Conservation (phyloP, 495 filamentous ascomycete species). For the Cercophora sp. region DNA sequence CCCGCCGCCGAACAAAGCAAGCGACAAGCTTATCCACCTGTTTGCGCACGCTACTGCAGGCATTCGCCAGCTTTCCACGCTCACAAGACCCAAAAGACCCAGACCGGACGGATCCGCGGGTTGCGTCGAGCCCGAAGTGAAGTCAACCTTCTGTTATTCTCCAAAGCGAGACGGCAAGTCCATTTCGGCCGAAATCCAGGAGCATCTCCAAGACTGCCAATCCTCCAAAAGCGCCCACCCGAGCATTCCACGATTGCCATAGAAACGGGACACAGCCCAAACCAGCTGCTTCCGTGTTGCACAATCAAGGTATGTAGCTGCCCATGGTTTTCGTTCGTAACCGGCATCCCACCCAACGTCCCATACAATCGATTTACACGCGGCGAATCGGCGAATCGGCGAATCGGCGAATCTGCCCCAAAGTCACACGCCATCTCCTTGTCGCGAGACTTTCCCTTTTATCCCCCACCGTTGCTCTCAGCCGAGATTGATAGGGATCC, state of each 20-base stretch:
- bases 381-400: constrained; percentile 26
- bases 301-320: constrained; percentile 21
- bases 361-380: constrained; percentile 21
- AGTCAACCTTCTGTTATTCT: not conserved
- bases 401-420: constrained; percentile 15
- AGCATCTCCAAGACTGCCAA: constrained; percentile 1
- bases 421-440: constrained; percentile 15
- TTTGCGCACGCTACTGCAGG: not conserved
- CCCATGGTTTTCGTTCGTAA: not conserved
- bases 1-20: not conserved
- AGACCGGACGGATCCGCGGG: not conserved
- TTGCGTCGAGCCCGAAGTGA: not conserved
- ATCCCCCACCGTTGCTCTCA: constrained; percentile 20
- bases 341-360: constrained; percentile 14
- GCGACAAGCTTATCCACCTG: not conserved
- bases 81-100: not conserved
- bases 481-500: constrained; percentile 21
- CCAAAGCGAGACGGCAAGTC: constrained; percentile 3
- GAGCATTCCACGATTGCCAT: constrained; percentile 1
- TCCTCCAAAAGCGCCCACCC: constrained; percentile 5
- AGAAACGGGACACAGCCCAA: not conserved
- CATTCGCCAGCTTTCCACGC: not conserved
- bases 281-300: constrained; percentile 11
- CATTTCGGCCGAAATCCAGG: not conserved
- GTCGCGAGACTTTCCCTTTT: constrained; percentile 19